phyloP scores from a whole-genome alignment of 331 rosid species.

The Malus hybrid region DNA sequence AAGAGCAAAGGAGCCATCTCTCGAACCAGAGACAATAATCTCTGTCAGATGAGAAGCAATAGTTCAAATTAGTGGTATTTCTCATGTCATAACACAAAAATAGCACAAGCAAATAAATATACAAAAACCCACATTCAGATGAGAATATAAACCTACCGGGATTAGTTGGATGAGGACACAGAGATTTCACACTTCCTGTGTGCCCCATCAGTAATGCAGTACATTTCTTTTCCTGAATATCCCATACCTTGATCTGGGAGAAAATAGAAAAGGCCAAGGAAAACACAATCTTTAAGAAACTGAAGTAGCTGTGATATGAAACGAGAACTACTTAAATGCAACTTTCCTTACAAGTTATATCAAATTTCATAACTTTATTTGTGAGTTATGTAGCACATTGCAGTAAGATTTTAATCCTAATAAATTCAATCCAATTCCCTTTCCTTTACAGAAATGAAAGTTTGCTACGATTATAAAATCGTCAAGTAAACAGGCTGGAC shows the following conservation, averaged over 20 bases:
- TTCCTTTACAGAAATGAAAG: not conserved
- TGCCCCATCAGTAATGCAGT: slow-evolving; percentile 67
- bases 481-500: not conserved
- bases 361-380: not conserved
- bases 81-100: not conserved
- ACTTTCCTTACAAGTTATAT: not conserved
- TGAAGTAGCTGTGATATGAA: not conserved
- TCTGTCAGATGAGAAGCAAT: slow-evolving; percentile 27
- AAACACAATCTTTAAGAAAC: not conserved
- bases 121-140: not conserved
- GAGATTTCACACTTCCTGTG: slow-evolving; percentile 86
- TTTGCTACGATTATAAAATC: not conserved
- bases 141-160: slow-evolving; percentile 32
- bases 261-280: not conserved
- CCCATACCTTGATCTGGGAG: slow-evolving; percentile 86
- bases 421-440: not conserved
- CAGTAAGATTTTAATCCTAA: not conserved
- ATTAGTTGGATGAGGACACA: slow-evolving; percentile 78
- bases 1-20: slow-evolving; percentile 90
- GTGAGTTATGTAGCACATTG: not conserved
- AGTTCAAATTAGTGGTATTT: not conserved
- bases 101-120: not conserved
- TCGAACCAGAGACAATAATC: slow-evolving; percentile 79
- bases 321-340: not conserved
- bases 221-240: slow-evolving; percentile 67